Conservation (phyloP, 495 filamentous ascomycete species). For the Penicillium goetzii region DNA sequence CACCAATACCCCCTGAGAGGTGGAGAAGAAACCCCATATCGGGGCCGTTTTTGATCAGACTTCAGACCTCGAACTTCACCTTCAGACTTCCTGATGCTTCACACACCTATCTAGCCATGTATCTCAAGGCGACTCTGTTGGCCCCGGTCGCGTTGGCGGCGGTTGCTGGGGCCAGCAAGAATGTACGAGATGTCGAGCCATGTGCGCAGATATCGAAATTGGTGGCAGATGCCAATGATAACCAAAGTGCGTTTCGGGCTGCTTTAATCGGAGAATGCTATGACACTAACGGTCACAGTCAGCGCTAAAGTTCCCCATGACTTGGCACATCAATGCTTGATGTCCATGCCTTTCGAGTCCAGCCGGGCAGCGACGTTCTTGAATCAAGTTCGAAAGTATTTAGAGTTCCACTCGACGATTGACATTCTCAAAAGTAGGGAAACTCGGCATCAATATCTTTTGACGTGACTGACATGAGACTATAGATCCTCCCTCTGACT, state of each 20-base stretch:
- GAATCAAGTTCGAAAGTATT: constrained; percentile 56
- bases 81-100: constrained; percentile 9
- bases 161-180: constrained; percentile 18
- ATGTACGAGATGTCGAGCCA: constrained; percentile 28
- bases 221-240: constrained; percentile 24
- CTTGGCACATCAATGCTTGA: constrained; percentile 56
- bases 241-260: constrained; percentile 21
- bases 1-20: constrained; percentile 29
- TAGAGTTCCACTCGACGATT: constrained; percentile 62
- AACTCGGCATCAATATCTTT: neutral
- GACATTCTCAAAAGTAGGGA: constrained; percentile 50
- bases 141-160: constrained; percentile 22
- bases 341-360: constrained; percentile 58
- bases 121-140: constrained; percentile 21
- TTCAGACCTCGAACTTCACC: neutral
- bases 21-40: constrained; percentile 20
- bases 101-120: constrained; percentile 22
- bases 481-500: constrained; percentile 53
- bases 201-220: constrained; percentile 32
- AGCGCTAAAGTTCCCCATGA: constrained; percentile 25
- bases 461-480: constrained; percentile 7
- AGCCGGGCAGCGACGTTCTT: constrained; percentile 55
- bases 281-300: constrained; percentile 27
- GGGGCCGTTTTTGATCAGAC: constrained; percentile 3
- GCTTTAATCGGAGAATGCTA: neutral